Evolutionary conservation across 2,329 filamentous ascomycete genomes (phyloP), one percentile per base, ranked within the genome.

Genomic region (Epichloe coenophiala): DNA sequence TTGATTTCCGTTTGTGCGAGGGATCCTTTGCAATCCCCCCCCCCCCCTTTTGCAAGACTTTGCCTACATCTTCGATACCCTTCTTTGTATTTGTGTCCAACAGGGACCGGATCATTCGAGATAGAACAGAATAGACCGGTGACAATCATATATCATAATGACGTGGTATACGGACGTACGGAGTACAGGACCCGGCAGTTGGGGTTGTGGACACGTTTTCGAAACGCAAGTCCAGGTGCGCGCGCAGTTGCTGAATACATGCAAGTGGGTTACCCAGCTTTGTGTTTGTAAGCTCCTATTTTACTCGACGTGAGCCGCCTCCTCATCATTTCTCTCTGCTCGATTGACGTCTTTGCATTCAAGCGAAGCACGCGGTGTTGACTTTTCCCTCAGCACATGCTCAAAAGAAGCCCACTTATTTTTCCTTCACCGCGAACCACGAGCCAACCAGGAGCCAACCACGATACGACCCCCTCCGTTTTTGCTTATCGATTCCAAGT

Each of bases 21-120:
- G 41, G 41, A 35, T 21, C 19, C 12, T 46, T 38, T 46, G 5
- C 4, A 6, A 15, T 43, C 37, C 19, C 12, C 37, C 2, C 48
- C 2, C 48, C 50, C 51, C 12, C 19, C 13, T 52, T 51, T 38
- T 49, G 21, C 44, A n/a, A 21, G 21, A 41, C 19, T 45, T 9
- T 11, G 8, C 40, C 40, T 37, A 47, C 27, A 41, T 51, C 44
- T 54, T 59, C 55, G 60, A 61, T 61, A 61, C 60, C 60, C 60
- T 59, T 57, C 49, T 52, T 52, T 56, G 44, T 54, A 48, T 42
- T 15, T 55, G 35, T 17, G 44, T 19, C 47, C 33, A 36, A 48
- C 27, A n/a, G 13, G 47, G 13, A 19, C 31, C 5, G 17, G 39
- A 35, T 37, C 17, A 13, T 43, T 42, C 35, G 31, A 42, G 42